Conservation (phyloP, 352 stramenopile species). For the Thraustochytrium striatum region DNA sequence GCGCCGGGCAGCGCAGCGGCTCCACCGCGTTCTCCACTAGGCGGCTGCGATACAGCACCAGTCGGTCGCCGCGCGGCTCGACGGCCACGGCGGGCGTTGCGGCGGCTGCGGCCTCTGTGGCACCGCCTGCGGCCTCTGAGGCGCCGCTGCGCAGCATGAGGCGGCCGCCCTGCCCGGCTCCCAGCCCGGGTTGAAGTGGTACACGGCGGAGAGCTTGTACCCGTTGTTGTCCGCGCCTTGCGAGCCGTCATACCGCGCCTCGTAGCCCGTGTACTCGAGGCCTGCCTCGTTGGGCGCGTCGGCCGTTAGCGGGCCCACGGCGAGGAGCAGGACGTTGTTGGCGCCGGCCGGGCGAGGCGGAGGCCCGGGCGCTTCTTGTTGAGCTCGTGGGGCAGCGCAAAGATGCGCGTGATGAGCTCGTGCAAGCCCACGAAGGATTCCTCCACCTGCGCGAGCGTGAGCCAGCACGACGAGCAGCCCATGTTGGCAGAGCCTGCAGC, state of each 20-base stretch:
- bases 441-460: not conserved
- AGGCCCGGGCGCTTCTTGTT: constrained; percentile 63
- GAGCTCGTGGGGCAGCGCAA: constrained; percentile 72
- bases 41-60: constrained; percentile 69
- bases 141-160: constrained; percentile 58
- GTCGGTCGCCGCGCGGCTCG: constrained; percentile 57
- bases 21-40: constrained; percentile 68
- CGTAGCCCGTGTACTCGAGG: constrained; percentile 70
- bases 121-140: constrained; percentile 45
- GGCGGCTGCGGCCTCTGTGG: not conserved
- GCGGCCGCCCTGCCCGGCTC: constrained; percentile 6
- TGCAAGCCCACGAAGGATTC: constrained; percentile 65
- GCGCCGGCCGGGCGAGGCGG: constrained; percentile 65
- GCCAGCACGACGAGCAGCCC: constrained; percentile 18
- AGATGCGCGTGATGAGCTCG: constrained; percentile 69
- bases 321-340: constrained; percentile 54
- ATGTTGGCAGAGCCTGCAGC: not conserved
- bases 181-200: not conserved
- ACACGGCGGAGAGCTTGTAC: constrained; percentile 7
- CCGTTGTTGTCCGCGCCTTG: constrained; percentile 50
- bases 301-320: constrained; percentile 62
- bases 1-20: constrained; percentile 42
- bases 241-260: constrained; percentile 52
- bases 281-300: constrained; percentile 64
- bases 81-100: constrained; percentile 4